A percentile compares a stretch with the other conserved stretches of the same genome.
Evolutionary conservation across 2,329 filamentous ascomycete genomes (phyloP).

Genomic region (Paecilomyces sp.): DNA sequence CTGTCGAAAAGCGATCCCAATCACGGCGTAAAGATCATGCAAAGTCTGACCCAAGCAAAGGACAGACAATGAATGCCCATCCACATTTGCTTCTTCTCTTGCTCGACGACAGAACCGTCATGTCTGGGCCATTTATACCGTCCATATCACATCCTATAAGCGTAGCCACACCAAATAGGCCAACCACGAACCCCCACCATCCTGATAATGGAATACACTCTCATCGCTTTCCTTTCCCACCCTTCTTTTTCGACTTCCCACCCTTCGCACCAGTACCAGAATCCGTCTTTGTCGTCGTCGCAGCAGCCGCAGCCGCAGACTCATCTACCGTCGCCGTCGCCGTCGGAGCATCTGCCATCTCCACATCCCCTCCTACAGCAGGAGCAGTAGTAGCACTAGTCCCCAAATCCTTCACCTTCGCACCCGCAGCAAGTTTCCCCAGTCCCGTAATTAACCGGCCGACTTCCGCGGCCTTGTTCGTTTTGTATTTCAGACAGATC

Average conservation of each 20-base stretch:
- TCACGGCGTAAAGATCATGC: too few relatives aligned
- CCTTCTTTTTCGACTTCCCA: slow-evolving; percentile 49
- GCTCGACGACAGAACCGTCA: too few relatives aligned
- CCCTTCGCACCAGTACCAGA: slow-evolving; percentile 22
- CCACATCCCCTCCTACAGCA: slow-evolving; percentile 27
- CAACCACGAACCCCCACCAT: too few relatives aligned
- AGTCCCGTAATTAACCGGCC: slow-evolving; percentile 70
- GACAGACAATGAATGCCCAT: too few relatives aligned
- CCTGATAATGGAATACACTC: neutral
- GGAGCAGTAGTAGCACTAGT: slow-evolving; percentile 28
- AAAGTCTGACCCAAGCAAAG: too few relatives aligned
- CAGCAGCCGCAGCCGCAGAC: slow-evolving; percentile 12
- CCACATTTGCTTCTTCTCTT: too few relatives aligned
- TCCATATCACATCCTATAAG: neutral
- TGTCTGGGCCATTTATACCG: too few relatives aligned
- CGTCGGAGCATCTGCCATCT: slow-evolving; percentile 22
- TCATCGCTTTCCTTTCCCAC: slow-evolving; percentile 66
- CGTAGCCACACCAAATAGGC: neutral
- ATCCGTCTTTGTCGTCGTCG: slow-evolving; percentile 13
- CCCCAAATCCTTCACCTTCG: slow-evolving; percentile 53
- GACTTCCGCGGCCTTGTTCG: slow-evolving; percentile 85
- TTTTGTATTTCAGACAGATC: slow-evolving; percentile 81
- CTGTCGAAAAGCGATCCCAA: too few relatives aligned
- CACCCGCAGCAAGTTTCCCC: slow-evolving; percentile 63
- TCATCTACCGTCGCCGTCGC: slow-evolving; percentile 32